phyloP scores from a whole-genome alignment of 2,329 filamentous ascomycete species.

The Didymella lethalis region DNA sequence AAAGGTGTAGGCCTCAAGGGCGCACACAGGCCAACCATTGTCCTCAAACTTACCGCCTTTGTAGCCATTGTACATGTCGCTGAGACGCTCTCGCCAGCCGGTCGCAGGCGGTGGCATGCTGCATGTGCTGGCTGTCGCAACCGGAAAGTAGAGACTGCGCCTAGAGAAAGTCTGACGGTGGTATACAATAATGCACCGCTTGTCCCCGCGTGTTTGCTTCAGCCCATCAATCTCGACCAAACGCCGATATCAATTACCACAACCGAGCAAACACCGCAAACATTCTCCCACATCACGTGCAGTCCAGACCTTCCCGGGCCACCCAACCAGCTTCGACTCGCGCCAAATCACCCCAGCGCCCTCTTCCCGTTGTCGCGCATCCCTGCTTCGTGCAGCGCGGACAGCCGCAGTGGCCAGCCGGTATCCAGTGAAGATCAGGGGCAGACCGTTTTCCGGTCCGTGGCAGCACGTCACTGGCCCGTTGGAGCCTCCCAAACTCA shows the following conservation, averaged over 20 bases:
- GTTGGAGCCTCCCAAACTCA: constrained; percentile 33
- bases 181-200: constrained; percentile 14
- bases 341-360: constrained; percentile 17
- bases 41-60: constrained; percentile 48
- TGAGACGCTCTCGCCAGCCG: constrained; percentile 46
- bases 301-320: constrained; percentile 8
- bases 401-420: constrained; percentile 22
- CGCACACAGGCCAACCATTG: constrained; percentile 44
- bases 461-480: constrained; percentile 44
- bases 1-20: constrained; percentile 23
- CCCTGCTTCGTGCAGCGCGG: constrained; percentile 30
- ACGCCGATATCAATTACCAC: constrained; percentile 10
- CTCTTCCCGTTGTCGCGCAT: constrained; percentile 29
- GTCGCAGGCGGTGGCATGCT: constrained; percentile 48
- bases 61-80: constrained; percentile 42
- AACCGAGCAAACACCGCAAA: constrained; percentile 9
- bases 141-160: not conserved
- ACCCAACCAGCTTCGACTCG: constrained; percentile 13
- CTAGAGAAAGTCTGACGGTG: not conserved
- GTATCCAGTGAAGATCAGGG: constrained; percentile 28
- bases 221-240: not conserved
- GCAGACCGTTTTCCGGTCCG: constrained; percentile 31
- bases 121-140: constrained; percentile 18
- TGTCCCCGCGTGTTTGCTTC: constrained; percentile 18
- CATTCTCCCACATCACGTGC: constrained; percentile 23